Base-by-base conservation (phyloP, 495 filamentous ascomycete species). In the Penicillium psychrofluorescens region DNA sequence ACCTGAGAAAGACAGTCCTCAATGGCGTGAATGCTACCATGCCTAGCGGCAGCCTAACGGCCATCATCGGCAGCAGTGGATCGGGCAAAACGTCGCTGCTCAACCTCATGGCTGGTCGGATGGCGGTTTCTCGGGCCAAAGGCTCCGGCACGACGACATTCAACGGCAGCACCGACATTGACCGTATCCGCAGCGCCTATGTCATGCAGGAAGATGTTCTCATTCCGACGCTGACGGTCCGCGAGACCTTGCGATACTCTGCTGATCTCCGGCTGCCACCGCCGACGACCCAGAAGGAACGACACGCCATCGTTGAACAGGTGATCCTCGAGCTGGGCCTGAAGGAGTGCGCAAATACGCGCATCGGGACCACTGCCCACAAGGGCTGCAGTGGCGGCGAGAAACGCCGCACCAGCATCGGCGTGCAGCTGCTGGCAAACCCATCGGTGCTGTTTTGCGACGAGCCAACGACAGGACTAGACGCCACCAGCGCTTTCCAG, bases 191-290 rank as follows among this genome's bases (percentile, higher is more conserved):
- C 27, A 79, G 79, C 48, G 80, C 84, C 46, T 88, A 86, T 61
- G 80, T 87, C 11, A 85, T 86, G 80, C 85, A 88, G 53, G 79
- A 88, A 40, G 85, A 89, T 59, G 70, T 86, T 35, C 63, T 88
- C 5, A 66, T 87, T 1, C 79, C 84, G 0, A 80, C 80, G 0
- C 58, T 89, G 30, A 87, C 85, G 1, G 84, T 89, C 14, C 69
- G 82, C 10, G 85, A 89, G 54, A 88, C 85, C 0, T 61, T 89
- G 35, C 71, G 59, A 29, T 87, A 87, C 50, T 77, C 85, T 12
- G 85, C 85, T 1, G 78, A 86, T 46, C 68, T 89, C 22, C 75
- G 84, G 15, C 67, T 88, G 4, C 80, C 83, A 0, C 71, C 79
- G 4, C 71, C 78, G 0, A 78, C 75, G 4, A 81, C 74, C 0